These are phyloP conservation scores for slime mould (Dictyostelium discoideum) DNA, from an alignment of 78 protist species.

Conservation along the genomic window dicty_2.7 NC_007090.3:4271501-4272000, in stretches of 20 bases:
- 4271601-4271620: slow-evolving; percentile 24
- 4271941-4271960: background rate
- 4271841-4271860: background rate
- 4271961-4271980: background rate
- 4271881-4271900: background rate
- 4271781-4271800: background rate
- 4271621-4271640: background rate
- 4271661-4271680: slow-evolving; percentile 9
- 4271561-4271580: background rate
- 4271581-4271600: background rate
- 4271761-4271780: background rate
- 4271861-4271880: background rate
- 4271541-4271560: background rate
- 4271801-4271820: background rate
- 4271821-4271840: background rate
- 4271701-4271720: background rate
- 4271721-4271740: background rate
- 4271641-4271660: background rate
- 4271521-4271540: background rate
- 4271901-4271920: background rate
- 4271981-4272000: background rate
- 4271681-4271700: background rate
- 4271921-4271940: background rate
- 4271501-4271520: background rate
- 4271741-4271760: background rate